These are phyloP conservation scores for Strigomonas culicis DNA, from an alignment of 208 protist species.

Conservation along the genomic window DNA sequence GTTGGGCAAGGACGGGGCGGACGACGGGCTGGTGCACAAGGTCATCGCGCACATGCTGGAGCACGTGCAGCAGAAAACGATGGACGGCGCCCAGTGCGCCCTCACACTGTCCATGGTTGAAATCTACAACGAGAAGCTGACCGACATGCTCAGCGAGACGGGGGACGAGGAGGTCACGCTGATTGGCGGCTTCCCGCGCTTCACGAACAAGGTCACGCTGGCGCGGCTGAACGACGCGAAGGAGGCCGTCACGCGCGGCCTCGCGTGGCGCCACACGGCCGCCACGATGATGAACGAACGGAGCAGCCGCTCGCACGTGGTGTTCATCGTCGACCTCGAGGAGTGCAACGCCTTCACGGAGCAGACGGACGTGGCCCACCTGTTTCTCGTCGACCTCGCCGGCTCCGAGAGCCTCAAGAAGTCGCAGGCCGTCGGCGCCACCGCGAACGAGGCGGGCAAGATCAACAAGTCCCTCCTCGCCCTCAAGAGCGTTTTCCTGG, in stretches of 20 bases:
- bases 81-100: conserved; percentile 82
- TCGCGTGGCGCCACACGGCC: conserved; percentile 81
- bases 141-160: conserved; percentile 85
- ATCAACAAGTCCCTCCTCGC: conserved; percentile 93
- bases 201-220: conserved; percentile 61
- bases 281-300: conserved; percentile 96
- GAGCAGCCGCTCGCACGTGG: conserved; percentile 96
- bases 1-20: conserved; percentile 65
- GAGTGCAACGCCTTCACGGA: conserved; percentile 84
- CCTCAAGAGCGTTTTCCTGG: conserved; percentile 92
- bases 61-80: conserved; percentile 74
- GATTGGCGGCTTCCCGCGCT: conserved; percentile 78
- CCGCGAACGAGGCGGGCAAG: conserved; percentile 87
- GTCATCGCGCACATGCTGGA: conserved; percentile 91
- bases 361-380: conserved; percentile 88
- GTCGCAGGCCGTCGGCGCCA: conserved; percentile 81
- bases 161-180: conserved; percentile 80
- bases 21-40: conserved; percentile 85
- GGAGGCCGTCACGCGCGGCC: conserved; percentile 60
- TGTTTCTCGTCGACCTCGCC: conserved; percentile 96
- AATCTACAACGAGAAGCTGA: conserved; percentile 91
- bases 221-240: conserved; percentile 69
- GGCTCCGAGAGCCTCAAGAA: conserved; percentile 93
- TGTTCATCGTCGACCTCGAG: conserved; percentile 93
- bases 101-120: conserved; percentile 91